phyloP scores from a whole-genome alignment of 1,284 basidiomycete genomes.

The Puccinia horiana region DNA sequence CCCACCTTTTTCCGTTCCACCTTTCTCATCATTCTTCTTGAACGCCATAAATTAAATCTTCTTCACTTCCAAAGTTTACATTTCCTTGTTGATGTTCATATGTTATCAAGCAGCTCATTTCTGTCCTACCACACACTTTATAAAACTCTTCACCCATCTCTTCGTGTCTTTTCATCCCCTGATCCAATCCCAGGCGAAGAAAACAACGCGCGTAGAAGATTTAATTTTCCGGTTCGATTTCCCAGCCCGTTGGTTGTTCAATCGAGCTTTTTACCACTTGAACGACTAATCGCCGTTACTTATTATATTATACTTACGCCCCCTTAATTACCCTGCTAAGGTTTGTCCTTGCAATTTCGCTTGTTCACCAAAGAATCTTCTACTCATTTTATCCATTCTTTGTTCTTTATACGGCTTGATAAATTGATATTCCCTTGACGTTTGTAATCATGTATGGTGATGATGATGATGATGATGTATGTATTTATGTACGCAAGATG shows the following conservation, averaged over 20 bases:
- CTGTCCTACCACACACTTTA: too few species aligned
- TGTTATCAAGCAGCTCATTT: too few species aligned
- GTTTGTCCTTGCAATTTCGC: background rate
- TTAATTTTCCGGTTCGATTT: too few species aligned
- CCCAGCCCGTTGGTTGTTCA: background rate
- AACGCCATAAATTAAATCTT: background rate
- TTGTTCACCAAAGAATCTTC: background rate
- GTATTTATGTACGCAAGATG: background rate
- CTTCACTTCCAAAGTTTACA: background rate
- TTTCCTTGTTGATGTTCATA: background rate
- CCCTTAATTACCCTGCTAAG: background rate
- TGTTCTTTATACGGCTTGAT: background rate
- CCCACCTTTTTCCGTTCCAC: background rate
- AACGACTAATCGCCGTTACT: background rate
- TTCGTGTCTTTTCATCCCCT: too few species aligned
- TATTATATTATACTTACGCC: background rate
- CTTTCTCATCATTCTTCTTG: background rate
- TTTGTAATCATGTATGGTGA: background rate
- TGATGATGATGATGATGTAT: background rate
- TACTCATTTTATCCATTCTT: background rate
- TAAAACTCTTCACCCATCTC: too few species aligned
- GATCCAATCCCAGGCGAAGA: too few species aligned
- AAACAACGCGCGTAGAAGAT: too few species aligned
- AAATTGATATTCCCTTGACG: background rate
- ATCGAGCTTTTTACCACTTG: background rate